phyloP scores from a whole-genome alignment of 345 rosid genomes.

The Eucalyptus rudis region DNA sequence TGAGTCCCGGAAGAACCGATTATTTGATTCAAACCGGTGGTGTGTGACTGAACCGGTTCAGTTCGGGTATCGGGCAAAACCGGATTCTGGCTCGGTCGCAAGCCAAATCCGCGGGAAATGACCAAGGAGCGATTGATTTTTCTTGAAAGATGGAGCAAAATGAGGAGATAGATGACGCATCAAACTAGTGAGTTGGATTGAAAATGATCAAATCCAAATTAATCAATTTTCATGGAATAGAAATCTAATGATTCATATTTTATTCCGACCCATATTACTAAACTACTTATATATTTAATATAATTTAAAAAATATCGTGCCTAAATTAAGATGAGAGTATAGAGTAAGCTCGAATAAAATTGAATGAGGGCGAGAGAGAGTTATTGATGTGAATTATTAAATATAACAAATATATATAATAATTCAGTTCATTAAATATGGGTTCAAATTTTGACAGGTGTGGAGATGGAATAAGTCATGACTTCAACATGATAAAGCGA shows the following conservation, averaged over 20 bases:
- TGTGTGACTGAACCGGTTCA: background rate
- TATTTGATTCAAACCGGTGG: background rate
- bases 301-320: accelerated
- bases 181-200: too few species aligned
- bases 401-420: too few species aligned
- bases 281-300: too few species aligned
- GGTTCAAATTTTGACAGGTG: too few species aligned
- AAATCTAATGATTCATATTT: accelerated
- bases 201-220: accelerated
- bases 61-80: background rate
- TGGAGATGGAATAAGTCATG: background rate
- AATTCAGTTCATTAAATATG: too few species aligned
- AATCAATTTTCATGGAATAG: too few species aligned
- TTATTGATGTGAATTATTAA: accelerated
- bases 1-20: background rate
- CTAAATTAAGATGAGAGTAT: too few species aligned
- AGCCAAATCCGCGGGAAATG: background rate
- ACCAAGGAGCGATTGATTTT: background rate
- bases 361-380: accelerated
- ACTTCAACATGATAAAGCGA: background rate
- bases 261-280: accelerated
- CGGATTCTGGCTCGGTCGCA: background rate
- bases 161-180: background rate
- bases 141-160: background rate
- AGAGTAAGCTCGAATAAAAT: accelerated